phyloP scores from a whole-genome alignment of 176 grass and related monocot species.

The Triticum aestivum region IWGSC_CS_RefSeq_v2.1 NC_057808.1:250571793-250572292 shows the following conservation, averaged over 20 bases:
- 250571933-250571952: too few relatives aligned
- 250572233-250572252: too few relatives aligned
- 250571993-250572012: background rate
- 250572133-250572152: constrained; percentile 54
- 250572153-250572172: constrained; percentile 38
- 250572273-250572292: too few relatives aligned
- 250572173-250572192: background rate
- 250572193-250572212: background rate
- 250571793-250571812: too few relatives aligned
- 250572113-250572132: constrained; percentile 58
- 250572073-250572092: constrained; percentile 86
- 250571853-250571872: too few relatives aligned
- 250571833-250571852: too few relatives aligned
- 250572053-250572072: constrained; percentile 52
- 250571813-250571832: too few relatives aligned
- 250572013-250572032: constrained; percentile 56
- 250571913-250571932: too few relatives aligned
- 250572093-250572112: constrained; percentile 49
- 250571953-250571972: background rate
- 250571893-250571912: too few relatives aligned
- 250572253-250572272: too few relatives aligned
- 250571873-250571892: too few relatives aligned
- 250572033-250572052: constrained; percentile 63
- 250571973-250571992: background rate
- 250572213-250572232: constrained; percentile 10